These are phyloP conservation scores for Polytrichum formosum DNA, from an alignment of 225 moss, liverwort and hornwort genomes.

Conservation along the genomic window DNA sequence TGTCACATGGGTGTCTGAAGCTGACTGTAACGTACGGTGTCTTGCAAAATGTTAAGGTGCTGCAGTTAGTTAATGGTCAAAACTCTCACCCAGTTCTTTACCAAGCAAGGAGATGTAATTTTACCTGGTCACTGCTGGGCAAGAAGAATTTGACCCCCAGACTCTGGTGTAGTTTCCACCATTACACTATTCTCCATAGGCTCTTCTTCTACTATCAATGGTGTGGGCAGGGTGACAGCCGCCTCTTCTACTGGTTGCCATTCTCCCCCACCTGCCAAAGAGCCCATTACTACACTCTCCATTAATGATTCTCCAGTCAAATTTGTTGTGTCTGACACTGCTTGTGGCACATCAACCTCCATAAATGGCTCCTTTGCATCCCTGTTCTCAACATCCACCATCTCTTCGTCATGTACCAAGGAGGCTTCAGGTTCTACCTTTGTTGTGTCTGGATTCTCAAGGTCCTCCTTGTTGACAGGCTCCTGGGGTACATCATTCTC, in stretches of 20 bases:
- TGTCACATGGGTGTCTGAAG: too few relatives aligned
- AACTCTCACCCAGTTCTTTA: too few relatives aligned
- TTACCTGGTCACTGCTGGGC: too few relatives aligned
- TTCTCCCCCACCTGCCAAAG: constrained; percentile 13
- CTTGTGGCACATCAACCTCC: constrained; percentile 37
- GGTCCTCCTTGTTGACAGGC: constrained; percentile 21
- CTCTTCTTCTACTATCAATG: constrained; percentile 17
- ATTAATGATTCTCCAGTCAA: constrained; percentile 3
- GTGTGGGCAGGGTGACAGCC: constrained; percentile 2
- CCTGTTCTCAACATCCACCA: constrained; percentile 44
- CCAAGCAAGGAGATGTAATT: too few relatives aligned
- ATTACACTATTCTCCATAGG: constrained; percentile 10
- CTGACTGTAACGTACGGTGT: too few relatives aligned
- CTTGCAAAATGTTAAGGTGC: too few relatives aligned
- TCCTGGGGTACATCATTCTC: constrained; percentile 22
- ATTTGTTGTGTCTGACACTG: constrained; percentile 18
- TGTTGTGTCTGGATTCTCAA: constrained; percentile 8
- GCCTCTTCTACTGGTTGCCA: constrained; percentile 20
- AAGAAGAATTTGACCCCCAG: neutral
- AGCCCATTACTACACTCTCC: constrained; percentile 2
- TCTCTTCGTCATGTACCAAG: constrained; percentile 41
- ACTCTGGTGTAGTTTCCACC: constrained; percentile 21
- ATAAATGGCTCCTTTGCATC: constrained; percentile 31
- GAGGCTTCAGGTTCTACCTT: constrained; percentile 23
- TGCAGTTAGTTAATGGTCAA: too few relatives aligned